Evolutionary conservation across 352 stramenopile species (phyloP).

Genomic region (Pythium vanterpoolii): DNA sequence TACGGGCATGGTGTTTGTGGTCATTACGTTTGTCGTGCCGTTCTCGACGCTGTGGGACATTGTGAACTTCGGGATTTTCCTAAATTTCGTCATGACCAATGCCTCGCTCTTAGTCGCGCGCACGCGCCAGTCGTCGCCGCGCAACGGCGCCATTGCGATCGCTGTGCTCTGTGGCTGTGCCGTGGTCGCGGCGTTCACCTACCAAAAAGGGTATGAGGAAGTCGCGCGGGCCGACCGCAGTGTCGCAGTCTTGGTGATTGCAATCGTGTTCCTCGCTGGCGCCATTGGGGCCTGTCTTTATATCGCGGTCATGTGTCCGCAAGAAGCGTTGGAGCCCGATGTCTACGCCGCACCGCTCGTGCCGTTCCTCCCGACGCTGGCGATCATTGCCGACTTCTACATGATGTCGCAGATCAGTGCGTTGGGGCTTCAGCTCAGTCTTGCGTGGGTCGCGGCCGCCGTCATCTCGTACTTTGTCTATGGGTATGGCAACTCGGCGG

Average conservation of each 20-base stretch:
- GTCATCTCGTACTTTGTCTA: conserved; percentile 78
- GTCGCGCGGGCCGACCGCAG: neutral
- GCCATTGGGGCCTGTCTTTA: conserved; percentile 29
- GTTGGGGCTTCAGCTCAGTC: neutral
- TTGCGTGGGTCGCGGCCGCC: conserved; percentile 46
- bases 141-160: conserved; percentile 10
- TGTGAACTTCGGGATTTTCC: conserved; percentile 82
- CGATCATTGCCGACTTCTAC: conserved; percentile 69
- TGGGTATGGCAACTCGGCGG: conserved; percentile 61
- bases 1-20: conserved; percentile 56
- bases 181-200: conserved; percentile 50
- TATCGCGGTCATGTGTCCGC: conserved; percentile 56
- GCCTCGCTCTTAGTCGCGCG: conserved; percentile 68
- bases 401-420: conserved; percentile 51
- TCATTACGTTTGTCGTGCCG: conserved; percentile 70
- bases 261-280: conserved; percentile 48
- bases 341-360: conserved; percentile 67
- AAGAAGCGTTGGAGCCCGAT: conserved; percentile 37
- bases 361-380: conserved; percentile 57
- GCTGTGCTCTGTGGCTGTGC: conserved; percentile 25
- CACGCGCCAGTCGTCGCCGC: conserved; percentile 48
- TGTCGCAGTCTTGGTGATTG: conserved; percentile 31
- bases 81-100: conserved; percentile 89
- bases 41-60: conserved; percentile 86
- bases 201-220: conserved; percentile 57